Evolutionary conservation across 371 early-diverging fungal genomes (phyloP).

Genomic region (Actinomortierella ambigua): DNA sequence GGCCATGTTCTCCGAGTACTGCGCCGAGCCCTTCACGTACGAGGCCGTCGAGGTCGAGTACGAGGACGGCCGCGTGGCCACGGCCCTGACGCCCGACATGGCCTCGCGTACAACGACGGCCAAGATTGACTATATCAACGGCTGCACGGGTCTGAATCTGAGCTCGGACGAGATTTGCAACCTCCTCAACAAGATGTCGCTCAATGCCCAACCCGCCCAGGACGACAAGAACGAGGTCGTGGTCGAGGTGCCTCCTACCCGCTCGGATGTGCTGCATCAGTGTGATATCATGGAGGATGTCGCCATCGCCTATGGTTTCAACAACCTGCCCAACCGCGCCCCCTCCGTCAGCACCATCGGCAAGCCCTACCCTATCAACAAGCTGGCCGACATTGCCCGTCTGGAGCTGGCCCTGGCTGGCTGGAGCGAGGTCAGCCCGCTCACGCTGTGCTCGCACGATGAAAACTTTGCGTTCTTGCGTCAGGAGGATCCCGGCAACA

Average conservation of each 20-base stretch:
- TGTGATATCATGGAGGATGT: constrained; percentile 99
- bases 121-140: constrained; percentile 86
- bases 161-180: constrained; percentile 76
- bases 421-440: constrained; percentile 95
- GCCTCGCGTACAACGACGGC: constrained; percentile 72
- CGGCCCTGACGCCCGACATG: constrained; percentile 76
- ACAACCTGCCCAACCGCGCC: constrained; percentile 87
- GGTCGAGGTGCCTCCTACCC: constrained; percentile 91
- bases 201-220: constrained; percentile 69
- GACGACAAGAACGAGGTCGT: constrained; percentile 65
- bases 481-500: constrained; percentile 73
- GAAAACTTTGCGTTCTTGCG: constrained; percentile 93
- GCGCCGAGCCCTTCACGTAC: constrained; percentile 87
- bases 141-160: constrained; percentile 78
- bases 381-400: constrained; percentile 90
- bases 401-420: constrained; percentile 93
- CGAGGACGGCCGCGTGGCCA: constrained; percentile 71
- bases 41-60: constrained; percentile 94
- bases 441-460: constrained; percentile 97
- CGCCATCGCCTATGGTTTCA: constrained; percentile 99
- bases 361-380: constrained; percentile 92
- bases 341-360: constrained; percentile 89
- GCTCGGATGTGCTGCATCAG: constrained; percentile 97
- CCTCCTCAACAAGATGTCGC: constrained; percentile 87
- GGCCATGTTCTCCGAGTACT: constrained; percentile 95